Evolutionary conservation across 176 grass and related monocot species (phyloP).

Genomic region (Puccinellia tenuiflora): DNA sequence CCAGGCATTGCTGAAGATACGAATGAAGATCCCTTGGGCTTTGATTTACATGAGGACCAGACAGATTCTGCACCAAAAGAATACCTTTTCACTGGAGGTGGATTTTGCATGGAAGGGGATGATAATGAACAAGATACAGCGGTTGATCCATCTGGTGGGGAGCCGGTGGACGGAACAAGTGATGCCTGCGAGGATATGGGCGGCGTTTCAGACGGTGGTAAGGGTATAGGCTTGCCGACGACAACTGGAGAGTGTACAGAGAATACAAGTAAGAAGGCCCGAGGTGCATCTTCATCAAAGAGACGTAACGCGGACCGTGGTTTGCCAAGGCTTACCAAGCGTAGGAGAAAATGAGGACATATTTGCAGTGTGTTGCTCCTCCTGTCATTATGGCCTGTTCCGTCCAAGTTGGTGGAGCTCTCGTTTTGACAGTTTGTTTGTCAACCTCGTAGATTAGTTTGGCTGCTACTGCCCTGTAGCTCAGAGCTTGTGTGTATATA

Average conservation of each 20-base stretch:
- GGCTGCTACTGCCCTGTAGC: not conserved
- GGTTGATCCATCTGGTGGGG: not conserved
- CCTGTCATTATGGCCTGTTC: not conserved
- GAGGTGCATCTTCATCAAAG: not conserved
- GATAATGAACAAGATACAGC: slow-evolving; percentile 34
- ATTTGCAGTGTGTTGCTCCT: not conserved
- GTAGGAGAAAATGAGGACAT: slow-evolving; percentile 25
- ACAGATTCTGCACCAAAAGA: slow-evolving; percentile 23
- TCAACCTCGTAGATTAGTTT: not conserved
- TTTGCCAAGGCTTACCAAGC: slow-evolving; percentile 44
- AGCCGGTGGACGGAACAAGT: slow-evolving; percentile 8
- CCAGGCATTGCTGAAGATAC: not conserved
- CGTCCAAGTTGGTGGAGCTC: not conserved
- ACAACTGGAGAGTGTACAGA: not conserved
- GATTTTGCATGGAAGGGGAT: slow-evolving; percentile 55
- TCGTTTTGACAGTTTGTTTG: not conserved
- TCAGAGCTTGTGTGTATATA: not conserved
- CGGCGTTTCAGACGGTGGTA: not conserved
- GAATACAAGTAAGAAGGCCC: slow-evolving; percentile 9
- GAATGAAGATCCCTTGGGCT: slow-evolving; percentile 8
- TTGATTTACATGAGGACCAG: not conserved
- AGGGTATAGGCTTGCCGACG: not conserved
- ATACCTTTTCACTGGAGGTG: slow-evolving; percentile 61
- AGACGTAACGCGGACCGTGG: slow-evolving; percentile 7
- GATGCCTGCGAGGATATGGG: slow-evolving; percentile 7